Evolutionary conservation across 345 rosid species (phyloP).

Genomic region (Limnanthes douglasii): DNA sequence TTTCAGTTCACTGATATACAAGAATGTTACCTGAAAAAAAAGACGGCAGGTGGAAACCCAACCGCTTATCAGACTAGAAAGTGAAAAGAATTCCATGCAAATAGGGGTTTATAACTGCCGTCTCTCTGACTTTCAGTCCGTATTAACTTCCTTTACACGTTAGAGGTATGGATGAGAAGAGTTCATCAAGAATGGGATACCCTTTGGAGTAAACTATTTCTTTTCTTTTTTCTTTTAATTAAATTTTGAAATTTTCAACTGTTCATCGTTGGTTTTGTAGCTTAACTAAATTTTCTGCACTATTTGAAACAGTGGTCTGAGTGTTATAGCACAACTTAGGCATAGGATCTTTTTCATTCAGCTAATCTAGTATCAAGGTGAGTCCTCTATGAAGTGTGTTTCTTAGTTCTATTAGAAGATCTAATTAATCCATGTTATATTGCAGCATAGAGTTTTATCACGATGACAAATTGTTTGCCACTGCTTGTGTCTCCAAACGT

Average conservation of each 20-base stretch:
- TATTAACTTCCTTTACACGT: conserved; percentile 64
- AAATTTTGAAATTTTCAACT: too few relatives aligned
- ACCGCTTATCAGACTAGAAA: conserved; percentile 36
- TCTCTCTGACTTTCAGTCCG: conserved; percentile 87
- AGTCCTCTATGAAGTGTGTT: conserved; percentile 4
- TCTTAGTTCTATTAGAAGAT: neutral
- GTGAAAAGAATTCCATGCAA: conserved; percentile 43
- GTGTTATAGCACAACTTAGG: conserved; percentile 90
- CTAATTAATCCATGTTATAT: neutral
- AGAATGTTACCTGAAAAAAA: conserved; percentile 92
- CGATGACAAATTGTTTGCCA: conserved; percentile 64
- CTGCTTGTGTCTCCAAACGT: conserved; percentile 69
- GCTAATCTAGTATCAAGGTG: conserved; percentile 98
- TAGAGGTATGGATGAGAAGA: conserved; percentile 45
- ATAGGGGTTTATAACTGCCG: conserved; percentile 79
- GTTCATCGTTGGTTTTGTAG: neutral
- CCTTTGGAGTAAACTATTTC: neutral
- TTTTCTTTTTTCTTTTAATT: conserved; percentile 2
- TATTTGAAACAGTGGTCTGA: conserved; percentile 48
- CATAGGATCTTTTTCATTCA: conserved; percentile 92
- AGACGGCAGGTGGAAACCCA: conserved; percentile 64
- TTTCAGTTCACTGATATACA: conserved; percentile 80
- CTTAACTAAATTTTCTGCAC: conserved; percentile 7
- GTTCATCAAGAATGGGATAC: conserved; percentile 4
- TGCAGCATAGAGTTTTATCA: conserved; percentile 83